Percentiles rank a stretch among this genome's conserved stretches.
Conservation (phyloP, 2,329 filamentous ascomycete genomes). For the Penicillium decumbens region DNA sequence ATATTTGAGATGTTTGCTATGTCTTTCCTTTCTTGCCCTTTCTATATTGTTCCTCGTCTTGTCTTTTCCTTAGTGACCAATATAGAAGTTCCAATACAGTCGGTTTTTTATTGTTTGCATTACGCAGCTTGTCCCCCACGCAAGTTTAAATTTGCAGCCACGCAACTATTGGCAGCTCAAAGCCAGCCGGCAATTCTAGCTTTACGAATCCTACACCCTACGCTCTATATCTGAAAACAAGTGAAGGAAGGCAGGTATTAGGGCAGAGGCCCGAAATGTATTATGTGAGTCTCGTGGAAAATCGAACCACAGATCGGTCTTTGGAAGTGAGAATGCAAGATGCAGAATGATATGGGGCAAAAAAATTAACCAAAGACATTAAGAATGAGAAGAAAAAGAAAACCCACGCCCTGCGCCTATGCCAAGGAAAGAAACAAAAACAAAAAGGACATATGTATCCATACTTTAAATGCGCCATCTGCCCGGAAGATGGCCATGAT, state of each 20-base stretch:
- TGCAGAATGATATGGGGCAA: slow-evolving; percentile 1
- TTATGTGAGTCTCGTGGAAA: neutral
- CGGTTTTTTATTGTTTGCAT: too few relatives aligned
- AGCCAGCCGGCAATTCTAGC: too few relatives aligned
- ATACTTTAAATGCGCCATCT: slow-evolving; percentile 9
- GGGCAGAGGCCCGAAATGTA: neutral
- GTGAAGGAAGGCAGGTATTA: neutral
- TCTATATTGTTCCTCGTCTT: too few relatives aligned
- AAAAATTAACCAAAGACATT: slow-evolving; percentile 4
- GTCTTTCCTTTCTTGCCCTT: too few relatives aligned
- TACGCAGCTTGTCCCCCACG: too few relatives aligned
- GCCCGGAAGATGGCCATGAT: neutral
- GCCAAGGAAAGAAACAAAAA: slow-evolving; percentile 14
- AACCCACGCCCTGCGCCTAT: slow-evolving; percentile 22
- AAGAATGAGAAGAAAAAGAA: slow-evolving; percentile 1
- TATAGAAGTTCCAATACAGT: too few relatives aligned
- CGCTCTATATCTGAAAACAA: neutral
- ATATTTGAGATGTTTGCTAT: too few relatives aligned
- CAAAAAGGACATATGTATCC: slow-evolving; percentile 13
- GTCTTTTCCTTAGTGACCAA: too few relatives aligned
- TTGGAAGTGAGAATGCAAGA: neutral
- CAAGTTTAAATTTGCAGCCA: too few relatives aligned
- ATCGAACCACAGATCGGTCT: neutral
- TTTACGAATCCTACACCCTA: neutral
- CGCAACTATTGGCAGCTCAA: too few relatives aligned